Percentiles rank a stretch among this genome's conserved stretches.
Conservation (phyloP, 257 asterid species). For the Craterostigma plantagineum region DNA sequence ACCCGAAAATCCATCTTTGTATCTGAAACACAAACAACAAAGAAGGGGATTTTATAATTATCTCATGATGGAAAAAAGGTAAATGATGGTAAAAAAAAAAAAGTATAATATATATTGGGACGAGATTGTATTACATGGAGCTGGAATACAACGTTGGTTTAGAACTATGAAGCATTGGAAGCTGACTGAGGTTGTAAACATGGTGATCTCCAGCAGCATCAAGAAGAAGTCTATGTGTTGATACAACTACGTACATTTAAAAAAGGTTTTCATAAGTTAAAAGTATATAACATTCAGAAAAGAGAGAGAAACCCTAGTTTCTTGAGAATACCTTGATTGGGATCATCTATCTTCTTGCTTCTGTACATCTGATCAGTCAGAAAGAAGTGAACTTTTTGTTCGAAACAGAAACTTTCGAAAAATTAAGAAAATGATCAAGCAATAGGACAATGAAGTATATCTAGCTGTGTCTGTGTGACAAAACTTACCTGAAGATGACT, state of each 20-base stretch:
- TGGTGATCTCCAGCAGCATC: slow-evolving; percentile 60
- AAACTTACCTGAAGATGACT: slow-evolving; percentile 81
- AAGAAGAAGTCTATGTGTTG: slow-evolving; percentile 39
- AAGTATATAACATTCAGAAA: background rate
- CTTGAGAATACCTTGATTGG: slow-evolving; percentile 46
- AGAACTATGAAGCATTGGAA: slow-evolving; percentile 54
- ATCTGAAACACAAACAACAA: slow-evolving; percentile 11
- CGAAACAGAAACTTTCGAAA: background rate
- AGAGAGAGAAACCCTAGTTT: slow-evolving; percentile 20
- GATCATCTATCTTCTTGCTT: slow-evolving; percentile 90
- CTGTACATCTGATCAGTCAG: slow-evolving; percentile 53
- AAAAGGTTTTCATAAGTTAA: background rate
- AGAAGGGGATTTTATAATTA: too few species aligned
- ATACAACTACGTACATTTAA: slow-evolving; percentile 15
- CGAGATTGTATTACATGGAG: slow-evolving; percentile 18
- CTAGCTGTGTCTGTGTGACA: too few species aligned
- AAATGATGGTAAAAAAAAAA: too few species aligned
- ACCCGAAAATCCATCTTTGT: slow-evolving; percentile 29
- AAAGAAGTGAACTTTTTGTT: slow-evolving; percentile 1
- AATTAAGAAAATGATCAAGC: background rate
- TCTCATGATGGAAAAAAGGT: too few species aligned
- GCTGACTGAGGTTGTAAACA: slow-evolving; percentile 62
- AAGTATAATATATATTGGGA: too few species aligned
- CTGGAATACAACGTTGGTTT: slow-evolving; percentile 32
- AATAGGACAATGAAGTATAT: background rate